These are phyloP conservation scores for Acrocalymma vagum DNA, from an alignment of 2,329 filamentous ascomycete genomes.

Conservation along the genomic window DNA sequence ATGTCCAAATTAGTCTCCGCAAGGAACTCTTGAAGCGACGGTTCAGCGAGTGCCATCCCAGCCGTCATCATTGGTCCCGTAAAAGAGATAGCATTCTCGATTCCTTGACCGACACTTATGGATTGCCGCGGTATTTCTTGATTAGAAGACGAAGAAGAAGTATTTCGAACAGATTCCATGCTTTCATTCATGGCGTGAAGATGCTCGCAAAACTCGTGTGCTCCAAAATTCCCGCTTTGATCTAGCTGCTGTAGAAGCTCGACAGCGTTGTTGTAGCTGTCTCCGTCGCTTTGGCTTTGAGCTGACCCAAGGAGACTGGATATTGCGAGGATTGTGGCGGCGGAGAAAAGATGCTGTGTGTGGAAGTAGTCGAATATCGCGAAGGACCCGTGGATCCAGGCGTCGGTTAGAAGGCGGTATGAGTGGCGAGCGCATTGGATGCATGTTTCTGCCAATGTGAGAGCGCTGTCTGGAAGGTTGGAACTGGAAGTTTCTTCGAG, in stretches of 20 bases:
- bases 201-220: constrained; percentile 17
- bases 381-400: constrained; percentile 59
- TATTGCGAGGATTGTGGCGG: constrained; percentile 54
- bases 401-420: constrained; percentile 51
- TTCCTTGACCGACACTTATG: no score
- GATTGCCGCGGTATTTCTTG: background rate
- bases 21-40: constrained; percentile 23
- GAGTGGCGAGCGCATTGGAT: constrained; percentile 57
- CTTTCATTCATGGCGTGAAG: constrained; percentile 22
- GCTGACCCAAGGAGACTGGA: constrained; percentile 48
- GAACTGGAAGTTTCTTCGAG: constrained; percentile 3
- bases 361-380: constrained; percentile 58
- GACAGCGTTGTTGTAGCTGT: constrained; percentile 9
- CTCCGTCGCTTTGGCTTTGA: constrained; percentile 12
- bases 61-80: constrained; percentile 17
- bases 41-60: constrained; percentile 25
- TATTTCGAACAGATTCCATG: constrained; percentile 22
- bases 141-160: constrained; percentile 4
- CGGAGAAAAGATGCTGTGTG: constrained; percentile 58
- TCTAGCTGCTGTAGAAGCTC: constrained; percentile 11
- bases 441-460: constrained; percentile 55
- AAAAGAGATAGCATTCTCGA: constrained; percentile 1
- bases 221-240: constrained; percentile 10
- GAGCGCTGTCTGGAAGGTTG: constrained; percentile 35
- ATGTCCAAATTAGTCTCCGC: constrained; percentile 22